Evolutionary conservation across 2,329 filamentous ascomycete genomes (phyloP).

Genomic region (Aspergillus alliaceus): DNA sequence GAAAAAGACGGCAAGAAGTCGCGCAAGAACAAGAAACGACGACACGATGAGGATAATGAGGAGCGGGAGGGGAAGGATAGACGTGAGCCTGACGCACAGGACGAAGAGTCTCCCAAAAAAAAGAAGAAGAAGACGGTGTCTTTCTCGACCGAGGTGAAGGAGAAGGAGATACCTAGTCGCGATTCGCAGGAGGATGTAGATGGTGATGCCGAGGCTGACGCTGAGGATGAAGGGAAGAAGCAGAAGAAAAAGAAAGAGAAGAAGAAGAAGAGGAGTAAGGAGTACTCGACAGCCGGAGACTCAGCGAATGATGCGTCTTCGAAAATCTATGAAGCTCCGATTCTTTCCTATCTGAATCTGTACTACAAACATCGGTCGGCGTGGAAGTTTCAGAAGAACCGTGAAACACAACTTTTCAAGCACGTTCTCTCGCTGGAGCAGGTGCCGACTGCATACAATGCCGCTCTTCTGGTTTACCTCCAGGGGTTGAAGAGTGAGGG

Average conservation of each 20-base stretch:
- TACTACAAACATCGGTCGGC: conserved; percentile 68
- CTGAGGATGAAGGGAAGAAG: conserved; percentile 20
- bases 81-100: conserved; percentile 7
- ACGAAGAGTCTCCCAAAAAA: conserved; percentile 8
- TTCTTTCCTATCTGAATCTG: conserved; percentile 73
- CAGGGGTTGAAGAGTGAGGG: conserved; percentile 74
- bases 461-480: conserved; percentile 74
- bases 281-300: conserved; percentile 19
- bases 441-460: conserved; percentile 69
- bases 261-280: conserved; percentile 32
- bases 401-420: conserved; percentile 82
- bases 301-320: conserved; percentile 2
- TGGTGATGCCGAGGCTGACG: conserved; percentile 4
- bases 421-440: conserved; percentile 72
- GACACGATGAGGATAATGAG: conserved; percentile 19
- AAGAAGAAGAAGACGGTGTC: conserved; percentile 60
- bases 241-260: conserved; percentile 27
- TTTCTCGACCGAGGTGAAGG: conserved; percentile 65
- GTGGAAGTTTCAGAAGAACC: conserved; percentile 98
- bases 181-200: conserved; percentile 5
- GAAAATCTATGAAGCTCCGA: conserved; percentile 47
- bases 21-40: conserved; percentile 21
- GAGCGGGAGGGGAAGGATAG: conserved; percentile 18
- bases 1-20: conserved; percentile 21
- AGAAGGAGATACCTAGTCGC: conserved; percentile 53